These are phyloP conservation scores for Amanita jacksonii DNA, from an alignment of 768 basidiomycete species.

Conservation along the genomic window DNA sequence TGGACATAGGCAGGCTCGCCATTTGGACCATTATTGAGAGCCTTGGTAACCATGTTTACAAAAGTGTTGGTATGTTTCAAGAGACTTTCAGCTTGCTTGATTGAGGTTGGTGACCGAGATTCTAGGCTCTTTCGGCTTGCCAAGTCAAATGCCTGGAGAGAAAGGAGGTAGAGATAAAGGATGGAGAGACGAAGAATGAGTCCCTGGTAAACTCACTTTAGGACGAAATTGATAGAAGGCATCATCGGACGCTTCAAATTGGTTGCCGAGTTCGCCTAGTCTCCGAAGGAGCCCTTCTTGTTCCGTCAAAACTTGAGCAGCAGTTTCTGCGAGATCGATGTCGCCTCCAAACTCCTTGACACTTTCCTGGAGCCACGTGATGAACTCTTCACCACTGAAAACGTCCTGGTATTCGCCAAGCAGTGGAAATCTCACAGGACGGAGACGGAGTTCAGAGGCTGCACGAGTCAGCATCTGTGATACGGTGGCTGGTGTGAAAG, in stretches of 20 bases:
- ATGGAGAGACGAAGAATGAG: not conserved
- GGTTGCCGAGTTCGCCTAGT: constrained; percentile 76
- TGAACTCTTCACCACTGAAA: constrained; percentile 86
- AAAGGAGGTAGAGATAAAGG: not conserved
- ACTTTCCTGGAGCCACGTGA: constrained; percentile 71
- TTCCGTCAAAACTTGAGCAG: constrained; percentile 52
- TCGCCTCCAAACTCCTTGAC: constrained; percentile 72
- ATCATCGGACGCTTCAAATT: constrained; percentile 68
- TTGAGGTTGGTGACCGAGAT: constrained; percentile 13
- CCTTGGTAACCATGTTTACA: constrained; percentile 66
- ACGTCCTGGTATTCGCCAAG: constrained; percentile 80
- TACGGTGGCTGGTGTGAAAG: constrained; percentile 53
- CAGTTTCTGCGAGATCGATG: constrained; percentile 72
- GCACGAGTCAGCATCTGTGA: constrained; percentile 67
- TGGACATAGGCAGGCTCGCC: constrained; percentile 62
- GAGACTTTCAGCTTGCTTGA: constrained; percentile 38
- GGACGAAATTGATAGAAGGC: constrained; percentile 81
- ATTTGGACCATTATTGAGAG: constrained; percentile 38
- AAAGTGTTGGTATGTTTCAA: constrained; percentile 63
- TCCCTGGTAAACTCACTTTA: constrained; percentile 57
- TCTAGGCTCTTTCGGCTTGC: constrained; percentile 24
- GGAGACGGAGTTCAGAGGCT: constrained; percentile 58
- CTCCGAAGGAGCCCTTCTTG: constrained; percentile 57
- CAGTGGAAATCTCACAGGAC: constrained; percentile 66
- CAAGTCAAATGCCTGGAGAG: constrained; percentile 49